Evolutionary conservation across 2,329 filamentous ascomycete species (phyloP).

Genomic region (Hypoxylon sp.): DNA sequence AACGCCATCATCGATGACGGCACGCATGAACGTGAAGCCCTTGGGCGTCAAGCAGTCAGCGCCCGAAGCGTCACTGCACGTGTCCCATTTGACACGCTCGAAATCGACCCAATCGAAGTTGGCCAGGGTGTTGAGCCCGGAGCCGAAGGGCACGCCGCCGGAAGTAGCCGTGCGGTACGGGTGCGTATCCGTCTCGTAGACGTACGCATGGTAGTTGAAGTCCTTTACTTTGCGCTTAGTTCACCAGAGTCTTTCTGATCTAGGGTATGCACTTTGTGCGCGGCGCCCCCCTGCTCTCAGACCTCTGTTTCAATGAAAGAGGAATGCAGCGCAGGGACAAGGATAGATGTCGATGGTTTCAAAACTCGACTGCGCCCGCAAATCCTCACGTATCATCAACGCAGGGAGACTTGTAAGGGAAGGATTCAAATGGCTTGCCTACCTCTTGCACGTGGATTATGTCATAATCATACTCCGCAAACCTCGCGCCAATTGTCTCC

Average conservation of each 20-base stretch:
- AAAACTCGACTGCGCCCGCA: constrained; percentile 10
- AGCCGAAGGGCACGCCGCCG: constrained; percentile 74
- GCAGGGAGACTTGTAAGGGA: constrained; percentile 12
- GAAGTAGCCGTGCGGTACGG: constrained; percentile 74
- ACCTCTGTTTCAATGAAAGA: constrained; percentile 30
- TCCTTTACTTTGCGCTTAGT: constrained; percentile 58
- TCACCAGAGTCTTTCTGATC: constrained; percentile 9
- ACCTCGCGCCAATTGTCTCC: constrained; percentile 68
- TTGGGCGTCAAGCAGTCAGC: constrained; percentile 77
- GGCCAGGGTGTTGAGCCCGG: constrained; percentile 75
- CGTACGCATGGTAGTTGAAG: constrained; percentile 76
- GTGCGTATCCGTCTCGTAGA: constrained; percentile 74
- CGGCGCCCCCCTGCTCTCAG: constrained; percentile 21
- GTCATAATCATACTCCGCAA: constrained; percentile 71
- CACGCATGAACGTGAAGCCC: constrained; percentile 77
- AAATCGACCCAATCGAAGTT: constrained; percentile 71
- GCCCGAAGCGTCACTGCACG: constrained; percentile 69
- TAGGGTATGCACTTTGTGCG: constrained; percentile 1
- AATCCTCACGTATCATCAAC: constrained; percentile 23
- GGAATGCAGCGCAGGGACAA: constrained; percentile 23
- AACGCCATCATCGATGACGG: constrained; percentile 65
- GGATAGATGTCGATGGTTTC: constrained; percentile 36
- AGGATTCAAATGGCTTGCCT: constrained; percentile 26
- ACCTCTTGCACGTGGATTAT: constrained; percentile 77
- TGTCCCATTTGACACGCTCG: constrained; percentile 71